phyloP scores from a whole-genome alignment of 2,329 filamentous ascomycete genomes.

The Alternaria ventricosa region DNA sequence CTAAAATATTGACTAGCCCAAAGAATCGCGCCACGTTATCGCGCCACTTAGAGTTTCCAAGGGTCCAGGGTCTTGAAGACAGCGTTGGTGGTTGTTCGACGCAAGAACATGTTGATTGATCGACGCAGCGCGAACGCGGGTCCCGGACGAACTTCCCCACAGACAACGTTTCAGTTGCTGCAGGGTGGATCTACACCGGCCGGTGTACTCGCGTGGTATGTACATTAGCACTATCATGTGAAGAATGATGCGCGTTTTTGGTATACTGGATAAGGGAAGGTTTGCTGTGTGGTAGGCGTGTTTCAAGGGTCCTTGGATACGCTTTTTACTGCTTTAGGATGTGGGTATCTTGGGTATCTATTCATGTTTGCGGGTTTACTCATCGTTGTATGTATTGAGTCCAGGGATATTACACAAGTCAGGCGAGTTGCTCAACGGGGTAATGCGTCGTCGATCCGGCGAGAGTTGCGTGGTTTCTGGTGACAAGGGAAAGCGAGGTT shows the following conservation, averaged over 20 bases:
- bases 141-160: background rate
- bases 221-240: background rate
- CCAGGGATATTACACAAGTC: background rate
- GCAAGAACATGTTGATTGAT: background rate
- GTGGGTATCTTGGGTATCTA: background rate
- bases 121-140: background rate
- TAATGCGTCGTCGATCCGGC: background rate
- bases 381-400: background rate
- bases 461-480: background rate
- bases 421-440: background rate
- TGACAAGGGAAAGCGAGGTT: background rate
- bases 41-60: background rate
- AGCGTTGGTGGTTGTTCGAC: background rate
- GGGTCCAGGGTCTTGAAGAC: background rate
- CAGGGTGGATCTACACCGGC: background rate
- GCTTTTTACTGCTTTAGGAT: background rate
- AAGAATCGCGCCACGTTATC: background rate
- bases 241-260: background rate
- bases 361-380: background rate
- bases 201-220: background rate
- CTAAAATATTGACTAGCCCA: background rate
- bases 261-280: background rate
- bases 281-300: background rate
- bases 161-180: background rate
- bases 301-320: background rate